Evolutionary conservation across 2,329 filamentous ascomycete species (phyloP), one percentile per base, ranked within the genome.

Genomic region (Metarhizium brunneum): DNA sequence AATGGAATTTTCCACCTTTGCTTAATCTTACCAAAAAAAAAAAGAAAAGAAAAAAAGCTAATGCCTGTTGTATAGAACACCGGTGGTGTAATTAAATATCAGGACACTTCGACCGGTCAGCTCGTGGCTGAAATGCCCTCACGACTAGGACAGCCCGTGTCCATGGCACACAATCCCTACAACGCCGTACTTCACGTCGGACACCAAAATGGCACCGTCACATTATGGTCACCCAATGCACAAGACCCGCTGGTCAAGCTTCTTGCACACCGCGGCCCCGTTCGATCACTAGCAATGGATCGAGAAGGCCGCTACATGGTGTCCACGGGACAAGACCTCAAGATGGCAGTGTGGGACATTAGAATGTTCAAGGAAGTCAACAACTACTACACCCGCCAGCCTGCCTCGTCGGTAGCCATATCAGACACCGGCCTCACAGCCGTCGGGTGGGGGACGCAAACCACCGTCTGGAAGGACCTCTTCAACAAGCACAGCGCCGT

Each of bases 291-390:
- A 51, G 89, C 90, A 2, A 79, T 97, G 47, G 92, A 99, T 67
- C 82, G 92, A 57, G 88, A 92, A 68, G 94, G 94, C 25, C 84
- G 88, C 56, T 99, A 96, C 74, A 96, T 97, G 92, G 90, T 96
- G 11, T 90, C 91, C 3, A 86, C 90, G 0, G 92, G 92, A 1
- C 90, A 95, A 68, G 92, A 96, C 68, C 79, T 85, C 61, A 90
- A 88, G 67, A 95, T 96, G 88, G 85, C 88, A n/a, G 85, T 96
- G 13, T 96, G 92, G 91, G 92, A 97, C 68, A 86, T 97, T 59
- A 84, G 92, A 47, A 95, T 90, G 81, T 94, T 95, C 76, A 90
- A 88, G 63, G 90, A 96, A 66, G 87, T 99, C 30, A 89, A 94
- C 73, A 90, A 81, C 62, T 97, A 97, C 74, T 90, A 86, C 60